These are phyloP conservation scores for Saccharomyces hybrid DNA, from an alignment of 1,139 yeast genomes.

Conservation along the genomic window DNA sequence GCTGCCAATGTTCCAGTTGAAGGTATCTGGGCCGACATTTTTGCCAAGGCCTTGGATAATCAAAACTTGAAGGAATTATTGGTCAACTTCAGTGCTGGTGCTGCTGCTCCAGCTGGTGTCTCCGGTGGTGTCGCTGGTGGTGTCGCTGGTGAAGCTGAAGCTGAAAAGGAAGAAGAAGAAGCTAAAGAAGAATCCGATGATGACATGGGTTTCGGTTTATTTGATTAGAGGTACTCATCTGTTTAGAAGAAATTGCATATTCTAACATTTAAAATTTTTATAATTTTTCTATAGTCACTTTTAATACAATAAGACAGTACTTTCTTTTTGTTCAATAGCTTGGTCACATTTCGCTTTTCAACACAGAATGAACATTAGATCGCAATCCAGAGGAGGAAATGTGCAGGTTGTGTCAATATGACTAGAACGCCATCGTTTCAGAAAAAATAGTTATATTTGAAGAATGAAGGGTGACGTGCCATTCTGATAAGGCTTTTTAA, in stretches of 20 bases:
- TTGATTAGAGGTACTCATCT: slow-evolving; percentile 46
- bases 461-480: too few species aligned
- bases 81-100: slow-evolving; percentile 70
- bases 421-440: not conserved
- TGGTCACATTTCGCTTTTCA: too few species aligned
- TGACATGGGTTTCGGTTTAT: slow-evolving; percentile 82
- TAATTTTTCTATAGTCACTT: slow-evolving; percentile 7
- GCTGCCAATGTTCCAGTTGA: slow-evolving; percentile 69
- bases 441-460: not conserved
- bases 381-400: too few species aligned
- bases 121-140: slow-evolving; percentile 51
- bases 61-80: slow-evolving; percentile 70
- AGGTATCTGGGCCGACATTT: slow-evolving; percentile 72
- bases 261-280: slow-evolving; percentile 2
- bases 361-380: too few species aligned
- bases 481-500: not conserved
- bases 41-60: slow-evolving; percentile 72
- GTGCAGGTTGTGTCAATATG: too few species aligned
- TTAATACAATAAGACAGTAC: slow-evolving; percentile 6
- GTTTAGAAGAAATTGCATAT: slow-evolving; percentile 1
- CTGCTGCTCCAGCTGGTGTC: slow-evolving; percentile 56
- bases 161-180: slow-evolving; percentile 17
- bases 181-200: slow-evolving; percentile 58
- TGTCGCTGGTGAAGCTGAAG: slow-evolving; percentile 52
- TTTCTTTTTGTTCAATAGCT: not conserved